phyloP scores from a whole-genome alignment of 305 asterid genomes.

The Fraxinus angustifolia region DNA sequence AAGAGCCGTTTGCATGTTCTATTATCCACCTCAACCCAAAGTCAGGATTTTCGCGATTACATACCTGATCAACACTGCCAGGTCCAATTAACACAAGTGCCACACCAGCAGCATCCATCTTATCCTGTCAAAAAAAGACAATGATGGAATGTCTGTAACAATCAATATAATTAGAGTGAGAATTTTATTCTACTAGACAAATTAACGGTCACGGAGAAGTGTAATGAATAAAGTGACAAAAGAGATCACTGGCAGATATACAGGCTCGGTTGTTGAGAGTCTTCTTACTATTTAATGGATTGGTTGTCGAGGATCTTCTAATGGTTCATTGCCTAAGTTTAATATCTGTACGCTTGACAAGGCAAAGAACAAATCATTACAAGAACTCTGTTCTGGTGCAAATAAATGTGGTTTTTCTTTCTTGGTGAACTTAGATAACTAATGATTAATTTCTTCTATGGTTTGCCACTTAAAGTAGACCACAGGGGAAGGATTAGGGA shows the following conservation, averaged over 20 bases:
- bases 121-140: conserved; percentile 48
- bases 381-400: neutral
- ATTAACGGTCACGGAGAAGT: neutral
- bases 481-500: neutral
- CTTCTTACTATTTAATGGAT: neutral
- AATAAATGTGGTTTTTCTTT: neutral
- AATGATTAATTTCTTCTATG: neutral
- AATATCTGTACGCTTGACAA: neutral
- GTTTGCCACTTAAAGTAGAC: neutral
- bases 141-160: neutral
- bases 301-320: neutral
- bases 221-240: neutral
- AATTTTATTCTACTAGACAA: neutral
- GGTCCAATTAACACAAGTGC: conserved; percentile 91
- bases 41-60: neutral
- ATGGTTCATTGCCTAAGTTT: neutral
- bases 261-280: neutral
- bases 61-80: conserved; percentile 88
- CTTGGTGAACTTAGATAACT: neutral
- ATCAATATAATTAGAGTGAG: neutral
- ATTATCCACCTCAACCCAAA: neutral
- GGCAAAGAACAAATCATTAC: neutral
- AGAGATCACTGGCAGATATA: neutral
- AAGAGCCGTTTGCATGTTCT: conserved; percentile 4
- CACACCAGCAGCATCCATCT: conserved; percentile 89